Evolutionary conservation across 139 green algal species (phyloP).

Genomic region (Trebouxia sp.): DNA sequence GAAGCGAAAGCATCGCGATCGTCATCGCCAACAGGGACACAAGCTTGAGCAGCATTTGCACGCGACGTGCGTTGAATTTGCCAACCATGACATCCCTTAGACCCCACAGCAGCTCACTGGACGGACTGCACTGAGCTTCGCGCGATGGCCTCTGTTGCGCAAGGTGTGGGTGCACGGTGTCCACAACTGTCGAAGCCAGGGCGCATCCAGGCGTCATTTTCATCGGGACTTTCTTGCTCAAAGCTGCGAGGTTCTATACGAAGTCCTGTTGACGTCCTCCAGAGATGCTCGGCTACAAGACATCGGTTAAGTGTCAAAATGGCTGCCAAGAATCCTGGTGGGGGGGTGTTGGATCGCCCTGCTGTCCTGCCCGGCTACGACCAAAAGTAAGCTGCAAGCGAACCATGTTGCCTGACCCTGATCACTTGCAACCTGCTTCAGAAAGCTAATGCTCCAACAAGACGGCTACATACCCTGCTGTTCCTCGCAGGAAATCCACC

Average conservation of each 20-base stretch:
- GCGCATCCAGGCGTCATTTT: too few relatives aligned
- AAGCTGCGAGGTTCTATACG: not conserved
- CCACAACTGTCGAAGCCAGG: too few relatives aligned
- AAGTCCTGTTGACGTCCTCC: not conserved
- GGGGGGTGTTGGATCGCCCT: conserved; percentile 35
- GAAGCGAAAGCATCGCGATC: too few relatives aligned
- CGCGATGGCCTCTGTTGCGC: too few relatives aligned
- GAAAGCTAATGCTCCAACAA: not conserved
- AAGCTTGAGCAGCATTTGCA: too few relatives aligned
- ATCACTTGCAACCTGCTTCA: not conserved
- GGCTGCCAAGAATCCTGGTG: conserved; percentile 9
- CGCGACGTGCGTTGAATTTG: too few relatives aligned
- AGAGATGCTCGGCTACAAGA: not conserved
- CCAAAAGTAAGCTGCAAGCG: not conserved
- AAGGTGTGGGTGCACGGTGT: too few relatives aligned
- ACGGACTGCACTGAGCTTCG: too few relatives aligned
- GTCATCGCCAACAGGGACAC: too few relatives aligned
- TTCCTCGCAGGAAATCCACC: conserved; percentile 36
- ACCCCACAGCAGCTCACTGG: too few relatives aligned
- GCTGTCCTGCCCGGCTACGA: conserved; percentile 7
- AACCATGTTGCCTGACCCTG: not conserved
- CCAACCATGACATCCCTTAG: too few relatives aligned
- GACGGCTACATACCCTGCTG: not conserved
- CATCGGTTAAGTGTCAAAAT: not conserved
- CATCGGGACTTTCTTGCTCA: too few relatives aligned